Evolutionary conservation across 257 asterid species (phyloP), one percentile per base, ranked within the genome.

Genomic region (Jacaranda copaia): DNA sequence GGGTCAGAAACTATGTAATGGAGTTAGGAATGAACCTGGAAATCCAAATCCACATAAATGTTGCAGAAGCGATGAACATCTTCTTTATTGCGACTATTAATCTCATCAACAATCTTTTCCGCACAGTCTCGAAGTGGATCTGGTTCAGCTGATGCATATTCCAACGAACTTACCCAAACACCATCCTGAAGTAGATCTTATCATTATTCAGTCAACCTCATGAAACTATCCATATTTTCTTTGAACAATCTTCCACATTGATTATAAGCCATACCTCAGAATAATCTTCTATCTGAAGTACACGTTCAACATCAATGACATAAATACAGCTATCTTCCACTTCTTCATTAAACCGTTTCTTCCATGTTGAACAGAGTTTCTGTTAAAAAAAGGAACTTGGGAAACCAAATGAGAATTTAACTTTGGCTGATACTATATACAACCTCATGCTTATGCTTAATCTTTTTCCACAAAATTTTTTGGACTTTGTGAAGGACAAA

Each of bases 51-150:
- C 62, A 80, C 91, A 43, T 86, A 93, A 72, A 93, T 81, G 84
- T 89, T 95, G 88, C 97, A 92, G 84, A 95, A 93, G 48, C 99
- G 97, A 71, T 68, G 5, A 45, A 95, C 78, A 79, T 95, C 99
- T 78, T 95, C 99, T 51, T 53, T 79, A 70, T 83, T 91, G 83
- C 85, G 86, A 63, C 88, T 68, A 80, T 95, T 95, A 80, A 95
- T 91, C 88, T 93, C 97, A 59, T 82, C 84, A 25, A 93, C 91
- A 80, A 95, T 85, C 85, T 80, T 93, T 79, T 82, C 94, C 51
- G 99, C 99, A 76, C 85, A 92, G 76, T 81, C 87, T 45, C 98
- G 85, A 46, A 95, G 98, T 16, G 99, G 98, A 81, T 95, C 99
- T 5, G 99, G 97, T 77, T 81, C 94, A 25, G 97, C 98, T 58